These are phyloP conservation scores for Melampsora americana DNA, from an alignment of 1,284 basidiomycete genomes.

Conservation along the genomic window DNA sequence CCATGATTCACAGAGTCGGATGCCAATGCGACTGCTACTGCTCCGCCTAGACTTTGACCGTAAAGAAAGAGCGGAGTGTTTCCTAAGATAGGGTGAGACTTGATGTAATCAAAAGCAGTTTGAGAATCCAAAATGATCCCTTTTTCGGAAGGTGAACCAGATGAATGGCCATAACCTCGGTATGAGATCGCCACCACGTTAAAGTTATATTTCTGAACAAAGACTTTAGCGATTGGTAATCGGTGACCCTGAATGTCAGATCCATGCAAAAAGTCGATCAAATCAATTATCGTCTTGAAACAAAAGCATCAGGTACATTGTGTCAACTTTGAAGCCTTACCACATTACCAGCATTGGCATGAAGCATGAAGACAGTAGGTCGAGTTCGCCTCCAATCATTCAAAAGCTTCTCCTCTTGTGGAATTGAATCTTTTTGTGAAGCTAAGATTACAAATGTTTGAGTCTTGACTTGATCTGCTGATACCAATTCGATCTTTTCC, in stretches of 20 bases:
- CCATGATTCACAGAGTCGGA: neutral
- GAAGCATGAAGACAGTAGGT: slow-evolving; percentile 30
- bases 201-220: slow-evolving; percentile 18
- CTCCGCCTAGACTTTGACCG: slow-evolving; percentile 42
- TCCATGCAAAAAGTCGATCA: neutral
- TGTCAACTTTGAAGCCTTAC: neutral
- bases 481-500: slow-evolving; percentile 34
- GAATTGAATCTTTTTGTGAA: neutral
- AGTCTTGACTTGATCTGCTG: slow-evolving; percentile 31
- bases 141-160: slow-evolving; percentile 20
- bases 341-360: slow-evolving; percentile 41
- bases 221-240: slow-evolving; percentile 22
- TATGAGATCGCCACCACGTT: slow-evolving; percentile 38
- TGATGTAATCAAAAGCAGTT: slow-evolving; percentile 13
- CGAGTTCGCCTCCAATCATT: neutral
- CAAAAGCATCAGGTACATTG: neutral
- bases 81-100: neutral
- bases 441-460: slow-evolving; percentile 34
- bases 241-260: slow-evolving; percentile 18
- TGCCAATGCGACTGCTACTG: slow-evolving; percentile 5
- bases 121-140: slow-evolving; percentile 35
- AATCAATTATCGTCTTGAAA: neutral
- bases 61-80: slow-evolving; percentile 7
- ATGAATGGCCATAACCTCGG: slow-evolving; percentile 41
- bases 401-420: no score